Evolutionary conservation across 345 rosid genomes (phyloP), one percentile per base, ranked within the genome.

Genomic region (Streptanthus diversifolius): DNA sequence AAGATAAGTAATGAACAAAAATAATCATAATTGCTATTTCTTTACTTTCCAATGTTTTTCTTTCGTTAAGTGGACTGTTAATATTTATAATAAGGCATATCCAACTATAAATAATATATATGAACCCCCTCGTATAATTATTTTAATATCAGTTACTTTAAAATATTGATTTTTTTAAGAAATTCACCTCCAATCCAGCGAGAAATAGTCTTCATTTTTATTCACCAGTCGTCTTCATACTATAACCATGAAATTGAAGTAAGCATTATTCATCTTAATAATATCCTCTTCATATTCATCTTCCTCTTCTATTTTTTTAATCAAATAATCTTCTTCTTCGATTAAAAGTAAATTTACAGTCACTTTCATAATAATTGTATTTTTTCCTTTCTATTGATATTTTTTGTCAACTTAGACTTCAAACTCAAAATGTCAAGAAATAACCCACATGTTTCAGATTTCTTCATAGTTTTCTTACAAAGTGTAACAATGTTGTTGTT

Each of bases 221-320:
- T 53, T 45, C 29, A 27, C 21, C 24, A 69, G 55, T 41, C 32
- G 30, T 30, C 24, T 57, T 10, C 64, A 30, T 5, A 68, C 64
- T 15, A 44, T 45, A 35, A 58, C 14, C 48, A 70, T 70, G 74
- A 35, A 70, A 58, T 10, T 24, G 1, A 70, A 70, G 74, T 58
- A 58, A 70, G 66, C 47, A 43, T 22, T 2, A 56, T 30, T 43
- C 33, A 17, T 2, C 39, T 15, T 8, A 30, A 55, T 53, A 29
- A 30, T 8, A 56, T 18, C 30, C 2, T 60, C 17, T 39, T 22
- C 15, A 49, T 48, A 47, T 10, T 48, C 8, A 17, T 15, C 21
- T 8, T 7, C 1, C 0, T 57, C 36, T 40, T 39, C 54, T 25
- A 2, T 44, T 8, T 15, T 44, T 18, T 44, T 30, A 30, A 30